Conservation (phyloP, 352 stramenopile genomes). For the Paralagenidium karlingii region DNA sequence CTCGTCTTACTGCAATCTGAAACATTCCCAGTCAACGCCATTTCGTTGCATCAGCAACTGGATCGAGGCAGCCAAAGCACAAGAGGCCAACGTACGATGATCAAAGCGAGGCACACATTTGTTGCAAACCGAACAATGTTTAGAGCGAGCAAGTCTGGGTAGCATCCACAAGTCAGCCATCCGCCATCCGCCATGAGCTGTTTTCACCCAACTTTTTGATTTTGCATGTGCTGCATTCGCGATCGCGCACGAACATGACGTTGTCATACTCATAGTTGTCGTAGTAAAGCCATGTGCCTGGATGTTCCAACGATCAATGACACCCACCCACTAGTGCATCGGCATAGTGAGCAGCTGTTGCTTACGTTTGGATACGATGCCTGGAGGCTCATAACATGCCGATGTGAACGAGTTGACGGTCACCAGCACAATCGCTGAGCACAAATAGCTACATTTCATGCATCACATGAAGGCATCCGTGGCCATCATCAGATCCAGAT, state of each 20-base stretch:
- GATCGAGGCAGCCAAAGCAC: too few relatives aligned
- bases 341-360: background rate
- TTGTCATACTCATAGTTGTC: conserved; percentile 41
- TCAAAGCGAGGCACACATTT: conserved; percentile 50
- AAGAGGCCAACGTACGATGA: conserved; percentile 26
- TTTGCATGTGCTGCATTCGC: conserved; percentile 29
- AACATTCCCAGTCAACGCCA: too few relatives aligned
- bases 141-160: conserved; percentile 38
- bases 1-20: too few relatives aligned
- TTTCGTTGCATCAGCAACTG: too few relatives aligned
- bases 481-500: too few relatives aligned
- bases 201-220: conserved; percentile 19
- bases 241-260: conserved; percentile 21
- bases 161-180: background rate
- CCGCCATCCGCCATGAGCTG: background rate
- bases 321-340: too few relatives aligned
- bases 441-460: conserved; percentile 21
- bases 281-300: conserved; percentile 33
- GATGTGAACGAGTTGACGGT: conserved; percentile 37
- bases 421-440: conserved; percentile 16
- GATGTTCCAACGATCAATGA: too few relatives aligned
- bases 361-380: conserved; percentile 29
- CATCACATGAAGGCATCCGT: too few relatives aligned
- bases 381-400: conserved; percentile 23
- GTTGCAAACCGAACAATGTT: conserved; percentile 56